Evolutionary conservation across 2,329 filamentous ascomycete genomes (phyloP), one percentile per base, ranked within the genome.

Genomic region (Hypoxylon sp.): DNA sequence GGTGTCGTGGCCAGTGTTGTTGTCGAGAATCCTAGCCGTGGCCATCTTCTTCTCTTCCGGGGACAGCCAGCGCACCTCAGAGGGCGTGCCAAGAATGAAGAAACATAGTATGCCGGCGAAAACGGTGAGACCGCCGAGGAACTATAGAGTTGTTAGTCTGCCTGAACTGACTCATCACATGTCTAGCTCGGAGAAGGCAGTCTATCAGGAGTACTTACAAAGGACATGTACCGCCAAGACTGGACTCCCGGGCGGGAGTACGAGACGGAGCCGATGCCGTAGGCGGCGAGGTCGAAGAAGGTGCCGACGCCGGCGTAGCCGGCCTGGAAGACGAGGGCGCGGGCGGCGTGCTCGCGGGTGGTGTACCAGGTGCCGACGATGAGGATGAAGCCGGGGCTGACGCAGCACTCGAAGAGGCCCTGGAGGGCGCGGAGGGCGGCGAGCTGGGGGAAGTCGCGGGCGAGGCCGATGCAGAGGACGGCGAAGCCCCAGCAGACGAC

Each of bases 181-280:
- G n/a, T n/a, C n/a, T n/a, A n/a, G n/a, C n/a, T n/a, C n/a, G 26
- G 11, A 29, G 26, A 29, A 29, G 21, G 10, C 15, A 20, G 23
- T 3, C 20, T 1, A 23, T 11, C 2, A 1, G 5, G 13, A 17
- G 15, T 48, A 66, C 70, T 67, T n/a, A 72, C 69, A 51, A 73
- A 74, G 2, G 71, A 73, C 68, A 76, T 75, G 51, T 75, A 76
- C 10, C 74, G 65, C 74, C 74, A 76, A 0, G 74, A 65, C 54
- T 75, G 55, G 13, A 70, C 69, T 8, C 65, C 66, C 0, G 70
- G 66, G 8, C 60, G 48, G 4, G 59, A 49, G 27, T 69, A 62
- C 42, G 71, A 59, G 2, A 72, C 55, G 0, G 69, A 59, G 2
- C 74, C 73, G 45, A 76, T 76, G 3, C 69, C 73, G 48, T 76